These are phyloP conservation scores for Dictyostelium discoideum DNA, from an alignment of 78 protist species.

Conservation along the genomic window DNA sequence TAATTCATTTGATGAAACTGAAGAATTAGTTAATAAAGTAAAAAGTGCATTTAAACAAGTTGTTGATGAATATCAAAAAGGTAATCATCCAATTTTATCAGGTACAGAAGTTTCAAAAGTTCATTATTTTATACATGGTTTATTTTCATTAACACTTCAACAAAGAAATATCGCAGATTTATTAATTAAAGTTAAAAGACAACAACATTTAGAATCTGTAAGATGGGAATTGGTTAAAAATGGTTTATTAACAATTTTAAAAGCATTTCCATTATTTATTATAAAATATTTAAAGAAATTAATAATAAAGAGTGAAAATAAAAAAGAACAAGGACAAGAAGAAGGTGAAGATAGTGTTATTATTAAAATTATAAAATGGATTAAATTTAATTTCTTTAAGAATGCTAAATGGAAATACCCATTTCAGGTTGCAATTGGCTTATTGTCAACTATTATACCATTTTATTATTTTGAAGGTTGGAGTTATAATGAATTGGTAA, in stretches of 20 bases:
- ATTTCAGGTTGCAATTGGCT: constrained; percentile 22
- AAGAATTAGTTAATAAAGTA: constrained; percentile 15
- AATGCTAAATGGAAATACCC: constrained; percentile 58
- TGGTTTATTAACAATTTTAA: not conserved
- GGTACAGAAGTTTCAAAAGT: constrained; percentile 40
- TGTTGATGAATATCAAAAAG: constrained; percentile 30
- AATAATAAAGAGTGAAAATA: not conserved
- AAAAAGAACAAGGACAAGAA: not conserved
- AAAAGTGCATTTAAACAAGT: constrained; percentile 1
- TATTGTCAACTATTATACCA: not conserved
- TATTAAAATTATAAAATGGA: not conserved
- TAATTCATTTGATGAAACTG: constrained; percentile 49
- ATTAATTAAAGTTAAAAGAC: not conserved
- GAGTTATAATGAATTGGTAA: not conserved
- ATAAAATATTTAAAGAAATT: constrained; percentile 5
- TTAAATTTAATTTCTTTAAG: not conserved
- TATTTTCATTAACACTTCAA: constrained; percentile 20
- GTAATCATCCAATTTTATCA: constrained; percentile 3
- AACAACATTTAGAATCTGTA: not conserved
- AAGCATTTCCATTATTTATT: not conserved
- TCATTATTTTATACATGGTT: constrained; percentile 61
- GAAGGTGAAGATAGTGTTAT: not conserved
- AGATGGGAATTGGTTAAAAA: constrained; percentile 7
- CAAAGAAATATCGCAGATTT: constrained; percentile 25
- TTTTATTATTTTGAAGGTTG: constrained; percentile 61